Evolutionary conservation across 2,329 filamentous ascomycete species (phyloP).

Genomic region (Venturia nashicola): DNA sequence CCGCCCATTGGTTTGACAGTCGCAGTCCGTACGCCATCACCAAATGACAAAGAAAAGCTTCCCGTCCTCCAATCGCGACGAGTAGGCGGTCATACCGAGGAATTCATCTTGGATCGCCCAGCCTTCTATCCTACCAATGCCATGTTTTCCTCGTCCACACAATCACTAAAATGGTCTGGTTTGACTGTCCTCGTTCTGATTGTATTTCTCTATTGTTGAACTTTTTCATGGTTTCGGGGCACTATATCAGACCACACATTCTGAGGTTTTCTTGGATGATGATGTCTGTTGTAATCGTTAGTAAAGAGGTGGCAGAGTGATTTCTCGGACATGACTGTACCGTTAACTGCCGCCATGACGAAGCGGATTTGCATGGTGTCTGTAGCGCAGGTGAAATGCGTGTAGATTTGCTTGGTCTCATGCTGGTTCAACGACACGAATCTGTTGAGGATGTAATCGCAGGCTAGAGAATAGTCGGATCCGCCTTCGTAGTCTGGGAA

Average conservation of each 20-base stretch:
- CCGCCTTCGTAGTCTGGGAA: slow-evolving; percentile 77
- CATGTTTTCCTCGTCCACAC: not conserved
- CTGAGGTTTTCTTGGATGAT: slow-evolving; percentile 99
- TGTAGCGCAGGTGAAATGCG: slow-evolving; percentile 96
- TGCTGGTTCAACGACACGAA: slow-evolving; percentile 98
- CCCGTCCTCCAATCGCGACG: not conserved
- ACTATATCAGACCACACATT: slow-evolving; percentile 90
- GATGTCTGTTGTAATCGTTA: slow-evolving; percentile 60
- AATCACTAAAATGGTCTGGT: not conserved
- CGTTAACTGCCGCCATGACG: slow-evolving; percentile 99
- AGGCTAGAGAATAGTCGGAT: slow-evolving; percentile 88
- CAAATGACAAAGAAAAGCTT: not conserved
- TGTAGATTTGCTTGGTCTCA: slow-evolving; percentile 99
- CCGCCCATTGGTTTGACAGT: not conserved
- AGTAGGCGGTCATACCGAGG: not conserved
- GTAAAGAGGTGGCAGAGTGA: slow-evolving; percentile 13
- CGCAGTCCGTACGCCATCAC: not conserved
- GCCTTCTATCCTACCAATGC: not conserved
- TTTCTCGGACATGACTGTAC: slow-evolving; percentile 40
- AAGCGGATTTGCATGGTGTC: slow-evolving; percentile 98
- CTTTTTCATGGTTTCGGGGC: not conserved
- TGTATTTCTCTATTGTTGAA: not conserved
- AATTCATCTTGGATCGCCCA: not conserved
- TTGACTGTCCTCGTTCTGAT: not conserved
- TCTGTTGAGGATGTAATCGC: slow-evolving; percentile 97